phyloP scores from a whole-genome alignment of 2,329 filamentous ascomycete genomes.

The Phialemoniopsis sp. region DNA sequence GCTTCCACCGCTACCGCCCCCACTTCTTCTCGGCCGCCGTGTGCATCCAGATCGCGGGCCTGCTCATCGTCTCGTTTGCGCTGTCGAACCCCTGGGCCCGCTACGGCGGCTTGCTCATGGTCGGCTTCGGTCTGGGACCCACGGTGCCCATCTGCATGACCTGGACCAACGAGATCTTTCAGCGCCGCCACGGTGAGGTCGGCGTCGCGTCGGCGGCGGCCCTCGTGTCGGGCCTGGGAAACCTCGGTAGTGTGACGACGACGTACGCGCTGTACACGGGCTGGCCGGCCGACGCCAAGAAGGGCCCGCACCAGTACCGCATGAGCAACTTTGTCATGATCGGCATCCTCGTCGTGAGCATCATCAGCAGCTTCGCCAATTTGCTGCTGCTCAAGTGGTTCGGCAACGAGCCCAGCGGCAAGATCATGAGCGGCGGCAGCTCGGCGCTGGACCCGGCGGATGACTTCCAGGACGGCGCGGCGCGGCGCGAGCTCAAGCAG shows the following conservation, averaged over 20 bases:
- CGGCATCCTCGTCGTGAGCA: slow-evolving; percentile 75
- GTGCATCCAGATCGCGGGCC: slow-evolving; percentile 75
- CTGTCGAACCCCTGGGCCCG: slow-evolving; percentile 70
- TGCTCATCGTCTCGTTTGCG: slow-evolving; percentile 75
- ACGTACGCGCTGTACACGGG: slow-evolving; percentile 88
- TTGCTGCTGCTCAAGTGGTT: slow-evolving; percentile 57
- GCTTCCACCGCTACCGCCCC: slow-evolving; percentile 76
- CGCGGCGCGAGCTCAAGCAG: slow-evolving; percentile 51
- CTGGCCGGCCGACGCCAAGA: slow-evolving; percentile 72
- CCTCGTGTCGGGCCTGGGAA: slow-evolving; percentile 81
- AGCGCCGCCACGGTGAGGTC: slow-evolving; percentile 83
- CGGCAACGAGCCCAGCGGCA: slow-evolving; percentile 47
- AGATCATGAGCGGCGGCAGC: slow-evolving; percentile 29
- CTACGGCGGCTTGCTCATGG: slow-evolving; percentile 84
- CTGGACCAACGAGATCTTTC: slow-evolving; percentile 89
- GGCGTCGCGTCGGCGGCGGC: slow-evolving; percentile 84
- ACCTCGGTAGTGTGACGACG: slow-evolving; percentile 79
- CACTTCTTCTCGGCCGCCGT: slow-evolving; percentile 76
- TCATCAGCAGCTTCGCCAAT: slow-evolving; percentile 68
- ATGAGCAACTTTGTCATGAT: slow-evolving; percentile 87
- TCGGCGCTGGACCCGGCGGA: slow-evolving; percentile 32
- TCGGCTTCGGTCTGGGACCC: slow-evolving; percentile 85
- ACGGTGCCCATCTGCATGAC: slow-evolving; percentile 93
- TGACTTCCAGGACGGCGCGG: slow-evolving; percentile 56
- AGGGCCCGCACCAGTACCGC: slow-evolving; percentile 68